Conservation (phyloP, 768 basidiomycete species). For the Neoboletus magnificus region DNA sequence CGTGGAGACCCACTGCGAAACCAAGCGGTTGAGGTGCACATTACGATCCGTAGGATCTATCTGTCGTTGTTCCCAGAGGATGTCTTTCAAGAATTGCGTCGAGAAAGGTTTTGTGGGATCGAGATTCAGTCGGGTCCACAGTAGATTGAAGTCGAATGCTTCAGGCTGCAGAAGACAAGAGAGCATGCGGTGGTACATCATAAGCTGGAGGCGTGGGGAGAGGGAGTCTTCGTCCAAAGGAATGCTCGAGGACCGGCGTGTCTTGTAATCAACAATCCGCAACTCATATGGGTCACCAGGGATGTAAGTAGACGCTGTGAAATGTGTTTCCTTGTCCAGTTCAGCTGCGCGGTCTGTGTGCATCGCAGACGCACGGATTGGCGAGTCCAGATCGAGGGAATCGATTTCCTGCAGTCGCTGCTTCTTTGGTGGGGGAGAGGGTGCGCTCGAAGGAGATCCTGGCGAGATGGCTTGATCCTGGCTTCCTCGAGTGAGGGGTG, state of each 20-base stretch:
- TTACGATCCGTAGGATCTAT: constrained; percentile 14
- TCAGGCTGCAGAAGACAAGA: constrained; percentile 44
- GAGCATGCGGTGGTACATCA: constrained; percentile 73
- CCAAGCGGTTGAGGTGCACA: constrained; percentile 33
- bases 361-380: background rate
- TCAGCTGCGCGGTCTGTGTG: background rate
- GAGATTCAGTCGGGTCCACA: constrained; percentile 51
- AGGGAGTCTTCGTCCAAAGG: constrained; percentile 58
- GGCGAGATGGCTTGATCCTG: background rate
- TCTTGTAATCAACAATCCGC: constrained; percentile 67
- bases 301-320: background rate
- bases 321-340: background rate
- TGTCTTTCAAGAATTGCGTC: constrained; percentile 39
- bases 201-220: constrained; percentile 65
- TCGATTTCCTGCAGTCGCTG: constrained; percentile 18
- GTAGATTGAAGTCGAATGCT: constrained; percentile 45
- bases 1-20: constrained; percentile 30
- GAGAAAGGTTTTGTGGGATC: constrained; percentile 48
- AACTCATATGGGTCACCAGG: constrained; percentile 30
- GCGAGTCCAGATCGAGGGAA: background rate
- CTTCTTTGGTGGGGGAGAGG: constrained; percentile 30
- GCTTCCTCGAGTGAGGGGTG: constrained; percentile 3
- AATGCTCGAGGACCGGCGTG: constrained; percentile 46
- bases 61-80: constrained; percentile 18
- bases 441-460: constrained; percentile 17